phyloP scores from a whole-genome alignment of 208 protist species.

The Spongospora subterranea region DNA sequence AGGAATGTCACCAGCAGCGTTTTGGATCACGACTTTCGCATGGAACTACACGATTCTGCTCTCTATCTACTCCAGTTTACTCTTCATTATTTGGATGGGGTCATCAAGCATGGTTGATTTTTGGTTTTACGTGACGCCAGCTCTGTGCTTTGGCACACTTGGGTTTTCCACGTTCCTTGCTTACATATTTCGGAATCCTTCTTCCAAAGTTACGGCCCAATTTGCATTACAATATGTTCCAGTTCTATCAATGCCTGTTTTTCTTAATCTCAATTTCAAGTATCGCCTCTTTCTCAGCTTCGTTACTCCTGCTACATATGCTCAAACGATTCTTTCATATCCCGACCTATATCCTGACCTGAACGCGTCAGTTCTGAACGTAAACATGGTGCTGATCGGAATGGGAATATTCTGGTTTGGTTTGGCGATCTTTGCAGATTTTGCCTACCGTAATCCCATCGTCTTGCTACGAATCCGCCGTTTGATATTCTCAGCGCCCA shows the following conservation, averaged over 20 bases:
- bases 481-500: background rate
- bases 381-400: background rate
- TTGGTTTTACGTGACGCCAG: background rate
- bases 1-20: background rate
- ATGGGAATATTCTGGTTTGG: background rate
- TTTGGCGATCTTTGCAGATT: background rate
- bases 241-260: too few species aligned
- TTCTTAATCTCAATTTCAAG: too few species aligned
- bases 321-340: too few species aligned
- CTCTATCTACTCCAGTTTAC: background rate
- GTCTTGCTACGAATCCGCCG: background rate
- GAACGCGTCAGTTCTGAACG: too few species aligned
- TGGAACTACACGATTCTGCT: background rate
- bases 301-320: too few species aligned
- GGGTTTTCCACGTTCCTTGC: background rate
- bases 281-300: too few species aligned
- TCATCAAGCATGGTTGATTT: background rate
- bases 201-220: background rate
- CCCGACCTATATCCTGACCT: too few species aligned
- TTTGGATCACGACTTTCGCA: background rate
- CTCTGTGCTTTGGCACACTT: background rate
- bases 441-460: too few species aligned
- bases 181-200: background rate
- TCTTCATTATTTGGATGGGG: background rate
- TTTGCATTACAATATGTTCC: too few species aligned